A percentile compares a stretch with the other conserved stretches of the same genome.
These are phyloP conservation scores for Colletotrichum eleusines DNA, from an alignment of 2,329 filamentous ascomycete genomes.

Conservation along the genomic window DNA sequence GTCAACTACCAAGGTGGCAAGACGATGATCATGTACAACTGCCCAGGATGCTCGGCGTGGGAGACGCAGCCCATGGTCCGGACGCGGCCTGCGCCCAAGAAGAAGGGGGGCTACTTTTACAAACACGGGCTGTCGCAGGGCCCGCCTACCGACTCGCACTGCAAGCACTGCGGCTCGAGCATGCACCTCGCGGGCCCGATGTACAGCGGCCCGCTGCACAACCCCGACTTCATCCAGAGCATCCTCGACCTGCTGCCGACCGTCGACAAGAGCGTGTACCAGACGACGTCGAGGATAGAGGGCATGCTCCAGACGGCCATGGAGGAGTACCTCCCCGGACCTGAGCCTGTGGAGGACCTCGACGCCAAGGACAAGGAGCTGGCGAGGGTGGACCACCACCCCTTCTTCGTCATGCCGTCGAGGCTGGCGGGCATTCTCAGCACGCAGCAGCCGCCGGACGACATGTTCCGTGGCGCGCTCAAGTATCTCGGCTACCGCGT, in stretches of 20 bases:
- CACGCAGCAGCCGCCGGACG: constrained; percentile 82
- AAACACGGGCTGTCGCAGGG: constrained; percentile 83
- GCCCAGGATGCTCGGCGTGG: constrained; percentile 92
- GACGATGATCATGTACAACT: constrained; percentile 93
- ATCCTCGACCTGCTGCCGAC: constrained; percentile 80
- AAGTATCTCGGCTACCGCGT: constrained; percentile 83
- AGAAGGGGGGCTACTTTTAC: constrained; percentile 75
- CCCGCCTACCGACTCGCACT: constrained; percentile 74
- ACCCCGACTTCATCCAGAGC: constrained; percentile 81
- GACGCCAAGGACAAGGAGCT: constrained; percentile 62
- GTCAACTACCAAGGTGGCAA: constrained; percentile 93
- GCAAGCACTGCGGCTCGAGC: constrained; percentile 86
- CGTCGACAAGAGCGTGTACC: constrained; percentile 77
- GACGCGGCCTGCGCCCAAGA: constrained; percentile 76
- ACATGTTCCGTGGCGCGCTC: constrained; percentile 84
- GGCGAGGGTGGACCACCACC: constrained; percentile 77
- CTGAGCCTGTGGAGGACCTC: constrained; percentile 53
- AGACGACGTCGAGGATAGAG: constrained; percentile 83
- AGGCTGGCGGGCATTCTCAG: constrained; percentile 81
- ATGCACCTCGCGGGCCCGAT: constrained; percentile 94
- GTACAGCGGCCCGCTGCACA: constrained; percentile 93
- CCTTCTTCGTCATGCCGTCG: constrained; percentile 88
- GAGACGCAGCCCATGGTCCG: constrained; percentile 82
- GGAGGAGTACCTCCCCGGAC: constrained; percentile 72
- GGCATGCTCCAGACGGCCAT: constrained; percentile 92